A percentile compares a stretch with the other conserved stretches of the same genome.
phyloP scores from a whole-genome alignment of 164 flowering plant species.

The Stephania cephalantha region DNA sequence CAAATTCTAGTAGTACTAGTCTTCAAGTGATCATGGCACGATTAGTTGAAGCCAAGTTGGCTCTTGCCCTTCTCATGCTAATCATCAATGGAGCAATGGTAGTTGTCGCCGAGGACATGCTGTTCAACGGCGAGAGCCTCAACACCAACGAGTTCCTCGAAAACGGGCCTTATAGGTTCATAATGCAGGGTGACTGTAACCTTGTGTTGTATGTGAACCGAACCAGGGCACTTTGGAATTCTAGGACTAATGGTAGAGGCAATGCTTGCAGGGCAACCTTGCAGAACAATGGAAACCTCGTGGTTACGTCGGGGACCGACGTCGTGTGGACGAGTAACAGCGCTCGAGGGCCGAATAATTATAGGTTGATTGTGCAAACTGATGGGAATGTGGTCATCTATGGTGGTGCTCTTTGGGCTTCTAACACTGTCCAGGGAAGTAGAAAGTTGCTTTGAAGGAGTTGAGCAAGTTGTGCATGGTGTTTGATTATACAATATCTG shows the following conservation, averaged over 20 bases:
- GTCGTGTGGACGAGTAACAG: slow-evolving; percentile 19
- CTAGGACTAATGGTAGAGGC: slow-evolving; percentile 15
- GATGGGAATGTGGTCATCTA: slow-evolving; percentile 30
- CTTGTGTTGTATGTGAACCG: slow-evolving; percentile 20
- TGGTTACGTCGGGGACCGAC: slow-evolving; percentile 9
- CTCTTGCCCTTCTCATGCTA: background rate
- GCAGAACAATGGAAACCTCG: slow-evolving; percentile 16
- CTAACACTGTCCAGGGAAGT: slow-evolving; percentile 18
- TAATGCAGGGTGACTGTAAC: slow-evolving; percentile 19
- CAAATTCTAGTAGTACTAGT: background rate
- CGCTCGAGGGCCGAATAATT: slow-evolving; percentile 16
- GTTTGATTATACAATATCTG: background rate
- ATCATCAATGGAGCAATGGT: background rate
- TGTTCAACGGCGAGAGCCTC: slow-evolving; percentile 20
- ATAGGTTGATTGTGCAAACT: slow-evolving; percentile 22
- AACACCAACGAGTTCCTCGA: slow-evolving; percentile 14
- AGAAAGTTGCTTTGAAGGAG: slow-evolving; percentile 11
- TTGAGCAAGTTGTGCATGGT: background rate
- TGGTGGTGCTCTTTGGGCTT: slow-evolving; percentile 28
- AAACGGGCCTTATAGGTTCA: slow-evolving; percentile 21
- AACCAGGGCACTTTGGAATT: slow-evolving; percentile 12
- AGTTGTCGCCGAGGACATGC: slow-evolving; percentile 9
- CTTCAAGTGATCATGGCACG: background rate
- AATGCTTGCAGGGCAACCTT: slow-evolving; percentile 8
- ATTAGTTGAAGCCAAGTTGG: background rate